phyloP scores from a whole-genome alignment of 2,329 filamentous ascomycete genomes.

The Penicillium aurantiogriseum region DNA sequence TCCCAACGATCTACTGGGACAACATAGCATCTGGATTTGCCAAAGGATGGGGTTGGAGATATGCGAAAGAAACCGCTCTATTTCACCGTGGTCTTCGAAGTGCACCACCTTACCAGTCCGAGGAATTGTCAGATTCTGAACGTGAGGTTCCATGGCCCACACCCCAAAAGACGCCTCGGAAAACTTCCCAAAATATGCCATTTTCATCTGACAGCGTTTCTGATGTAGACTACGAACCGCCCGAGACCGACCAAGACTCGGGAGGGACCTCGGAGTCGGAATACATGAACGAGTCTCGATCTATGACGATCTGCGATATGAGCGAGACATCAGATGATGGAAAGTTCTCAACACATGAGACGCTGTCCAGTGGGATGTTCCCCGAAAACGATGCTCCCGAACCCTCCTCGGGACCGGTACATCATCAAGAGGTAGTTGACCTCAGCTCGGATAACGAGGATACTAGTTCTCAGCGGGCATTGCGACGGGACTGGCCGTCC shows the following conservation, averaged over 20 bases:
- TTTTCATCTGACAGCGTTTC: not conserved
- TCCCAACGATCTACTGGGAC: constrained; percentile 25
- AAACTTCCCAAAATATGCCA: not conserved
- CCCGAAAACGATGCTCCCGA: not conserved
- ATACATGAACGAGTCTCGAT: not conserved
- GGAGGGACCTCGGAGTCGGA: not conserved
- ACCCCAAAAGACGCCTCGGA: not conserved
- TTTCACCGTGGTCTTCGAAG: not conserved
- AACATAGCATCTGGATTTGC: constrained; percentile 24
- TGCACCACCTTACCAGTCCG: not conserved
- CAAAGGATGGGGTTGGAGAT: constrained; percentile 18
- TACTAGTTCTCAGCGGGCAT: not conserved
- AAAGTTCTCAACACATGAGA: not conserved
- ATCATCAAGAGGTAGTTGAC: not conserved
- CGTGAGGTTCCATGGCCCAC: not conserved
- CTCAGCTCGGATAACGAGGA: not conserved
- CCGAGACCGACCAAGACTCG: not conserved
- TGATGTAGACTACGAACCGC: not conserved
- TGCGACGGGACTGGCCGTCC: not conserved
- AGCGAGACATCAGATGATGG: not conserved
- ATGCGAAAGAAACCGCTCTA: not conserved
- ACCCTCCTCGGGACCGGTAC: too few species aligned
- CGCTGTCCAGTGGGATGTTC: not conserved
- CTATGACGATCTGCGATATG: not conserved
- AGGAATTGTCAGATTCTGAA: constrained; percentile 2